Percentiles rank a stretch among this genome's conserved stretches.
phyloP scores from a whole-genome alignment of 495 filamentous ascomycete genomes.

The Neurospora terricola region DNA sequence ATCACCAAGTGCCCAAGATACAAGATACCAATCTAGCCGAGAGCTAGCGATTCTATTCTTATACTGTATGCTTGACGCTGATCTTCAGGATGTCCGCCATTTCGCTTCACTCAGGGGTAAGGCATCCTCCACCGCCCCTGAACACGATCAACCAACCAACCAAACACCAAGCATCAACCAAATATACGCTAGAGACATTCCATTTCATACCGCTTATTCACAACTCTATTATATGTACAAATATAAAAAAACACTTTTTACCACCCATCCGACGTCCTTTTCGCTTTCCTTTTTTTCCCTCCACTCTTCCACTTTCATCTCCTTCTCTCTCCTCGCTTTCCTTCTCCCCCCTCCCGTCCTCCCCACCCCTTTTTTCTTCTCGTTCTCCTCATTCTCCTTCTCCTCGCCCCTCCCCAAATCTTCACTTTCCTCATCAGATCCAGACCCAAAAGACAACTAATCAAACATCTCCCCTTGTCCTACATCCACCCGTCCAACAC shows the following conservation, averaged over 20 bases:
- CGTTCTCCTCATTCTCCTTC: not conserved
- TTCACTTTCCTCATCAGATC: not conserved
- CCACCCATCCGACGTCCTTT: not conserved
- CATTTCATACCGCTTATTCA: not conserved
- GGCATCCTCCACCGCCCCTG: not conserved
- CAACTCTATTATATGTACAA: not conserved
- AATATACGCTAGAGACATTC: not conserved
- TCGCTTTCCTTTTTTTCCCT: not conserved
- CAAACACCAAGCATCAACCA: not conserved
- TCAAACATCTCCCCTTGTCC: conserved; percentile 43
- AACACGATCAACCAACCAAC: not conserved
- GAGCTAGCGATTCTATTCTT: too few relatives aligned
- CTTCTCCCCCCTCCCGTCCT: not conserved
- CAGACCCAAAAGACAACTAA: not conserved
- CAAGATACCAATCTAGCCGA: too few relatives aligned
- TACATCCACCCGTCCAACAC: conserved; percentile 82
- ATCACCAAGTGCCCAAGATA: too few relatives aligned
- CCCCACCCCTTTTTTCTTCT: not conserved
- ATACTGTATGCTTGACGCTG: too few relatives aligned
- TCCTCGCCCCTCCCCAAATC: not conserved
- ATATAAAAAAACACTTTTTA: not conserved
- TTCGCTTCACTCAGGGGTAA: not conserved
- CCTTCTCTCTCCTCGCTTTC: not conserved
- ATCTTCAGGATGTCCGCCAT: too few relatives aligned
- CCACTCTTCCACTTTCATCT: not conserved